Evolutionary conservation across 2,329 filamentous ascomycete genomes (phyloP).

Genomic region (Botryotinia globosa): DNA sequence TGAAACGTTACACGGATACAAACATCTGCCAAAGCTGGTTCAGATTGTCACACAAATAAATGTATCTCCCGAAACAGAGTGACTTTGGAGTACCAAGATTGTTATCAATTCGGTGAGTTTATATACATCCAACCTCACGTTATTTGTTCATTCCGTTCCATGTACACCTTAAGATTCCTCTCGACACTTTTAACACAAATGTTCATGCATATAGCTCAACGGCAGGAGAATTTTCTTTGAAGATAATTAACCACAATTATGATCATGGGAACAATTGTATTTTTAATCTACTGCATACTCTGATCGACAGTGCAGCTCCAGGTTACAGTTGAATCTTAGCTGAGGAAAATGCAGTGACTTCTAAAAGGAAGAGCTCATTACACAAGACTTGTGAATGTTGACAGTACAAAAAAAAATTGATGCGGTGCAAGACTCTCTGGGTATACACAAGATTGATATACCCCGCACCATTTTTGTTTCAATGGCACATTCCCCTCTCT

Average conservation of each 20-base stretch:
- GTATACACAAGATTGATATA: not conserved
- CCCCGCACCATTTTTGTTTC: not conserved
- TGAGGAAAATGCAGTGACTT: not conserved
- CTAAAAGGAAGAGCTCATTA: not conserved
- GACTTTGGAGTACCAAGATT: no score
- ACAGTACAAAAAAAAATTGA: not conserved
- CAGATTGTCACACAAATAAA: no score
- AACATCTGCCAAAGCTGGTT: no score
- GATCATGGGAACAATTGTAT: no score
- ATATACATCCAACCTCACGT: no score
- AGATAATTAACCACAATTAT: no score
- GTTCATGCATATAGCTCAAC: not conserved
- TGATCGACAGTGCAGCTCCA: not conserved
- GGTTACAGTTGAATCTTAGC: accelerated
- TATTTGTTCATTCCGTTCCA: not conserved
- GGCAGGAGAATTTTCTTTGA: no score
- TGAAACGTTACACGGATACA: no score
- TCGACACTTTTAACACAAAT: not conserved
- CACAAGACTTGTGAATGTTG: not conserved
- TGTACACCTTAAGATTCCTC: not conserved
- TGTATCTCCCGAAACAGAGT: no score
- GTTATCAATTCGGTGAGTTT: no score
- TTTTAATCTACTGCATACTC: not conserved
- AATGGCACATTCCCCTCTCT: not conserved
- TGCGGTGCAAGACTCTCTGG: no score